Evolutionary conservation across 768 basidiomycete species (phyloP).

Genomic region (Cystobasidium ongulense): DNA sequence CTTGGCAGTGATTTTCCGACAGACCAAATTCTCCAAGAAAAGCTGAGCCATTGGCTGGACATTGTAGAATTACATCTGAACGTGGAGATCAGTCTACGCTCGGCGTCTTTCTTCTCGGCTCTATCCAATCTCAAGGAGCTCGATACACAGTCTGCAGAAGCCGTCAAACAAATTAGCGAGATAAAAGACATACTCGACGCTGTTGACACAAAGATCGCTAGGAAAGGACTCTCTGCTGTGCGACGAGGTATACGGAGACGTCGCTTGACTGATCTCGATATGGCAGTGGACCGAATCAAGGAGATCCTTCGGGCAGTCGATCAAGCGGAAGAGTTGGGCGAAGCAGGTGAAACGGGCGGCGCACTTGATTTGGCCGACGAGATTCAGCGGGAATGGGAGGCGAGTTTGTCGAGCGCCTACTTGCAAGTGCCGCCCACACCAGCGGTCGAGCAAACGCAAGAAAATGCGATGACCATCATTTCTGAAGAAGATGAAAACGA

Average conservation of each 20-base stretch:
- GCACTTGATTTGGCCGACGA: conserved; percentile 68
- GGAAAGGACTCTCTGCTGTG: conserved; percentile 69
- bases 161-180: conserved; percentile 64
- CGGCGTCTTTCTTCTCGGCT: conserved; percentile 91
- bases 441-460: background rate
- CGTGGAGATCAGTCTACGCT: conserved; percentile 79
- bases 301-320: conserved; percentile 59
- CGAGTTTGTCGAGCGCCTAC: background rate
- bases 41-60: conserved; percentile 83
- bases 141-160: conserved; percentile 76
- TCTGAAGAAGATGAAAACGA: conserved; percentile 7
- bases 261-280: conserved; percentile 52
- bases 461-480: background rate
- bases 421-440: background rate
- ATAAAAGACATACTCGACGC: conserved; percentile 64
- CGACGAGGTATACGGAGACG: conserved; percentile 51
- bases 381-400: conserved; percentile 47
- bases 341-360: conserved; percentile 76
- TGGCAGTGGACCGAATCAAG: conserved; percentile 52
- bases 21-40: conserved; percentile 68
- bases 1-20: conserved; percentile 30
- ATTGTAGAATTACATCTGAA: conserved; percentile 90
- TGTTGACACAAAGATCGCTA: conserved; percentile 67
- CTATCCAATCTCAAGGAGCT: conserved; percentile 87
- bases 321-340: conserved; percentile 72